Conservation (phyloP, 1,284 basidiomycete species). For the Cystobasidium slooffiae region DNA sequence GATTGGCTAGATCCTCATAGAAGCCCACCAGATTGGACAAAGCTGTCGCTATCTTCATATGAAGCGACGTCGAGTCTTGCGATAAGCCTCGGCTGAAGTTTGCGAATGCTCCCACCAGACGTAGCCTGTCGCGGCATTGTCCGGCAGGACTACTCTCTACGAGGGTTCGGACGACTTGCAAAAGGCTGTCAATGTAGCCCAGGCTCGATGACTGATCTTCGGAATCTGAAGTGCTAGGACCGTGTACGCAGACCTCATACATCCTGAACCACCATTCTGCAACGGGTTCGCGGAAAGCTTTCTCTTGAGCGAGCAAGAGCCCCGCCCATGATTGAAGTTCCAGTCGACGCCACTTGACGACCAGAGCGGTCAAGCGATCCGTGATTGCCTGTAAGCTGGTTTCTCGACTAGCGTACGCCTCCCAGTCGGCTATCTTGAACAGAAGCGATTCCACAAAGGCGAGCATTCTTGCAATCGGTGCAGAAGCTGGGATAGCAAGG, state of each 20-base stretch:
- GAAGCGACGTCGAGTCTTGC: background rate
- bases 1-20: slow-evolving; percentile 53
- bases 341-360: slow-evolving; percentile 87
- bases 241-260: slow-evolving; percentile 77
- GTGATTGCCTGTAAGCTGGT: slow-evolving; percentile 77
- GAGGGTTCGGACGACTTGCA: background rate
- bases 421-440: slow-evolving; percentile 92
- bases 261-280: slow-evolving; percentile 90
- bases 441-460: slow-evolving; percentile 85
- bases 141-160: slow-evolving; percentile 1
- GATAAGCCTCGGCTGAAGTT: background rate
- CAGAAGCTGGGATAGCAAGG: slow-evolving; percentile 68
- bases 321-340: slow-evolving; percentile 87
- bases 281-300: slow-evolving; percentile 66
- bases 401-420: slow-evolving; percentile 85
- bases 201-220: background rate
- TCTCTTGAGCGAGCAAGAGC: slow-evolving; percentile 74
- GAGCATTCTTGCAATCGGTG: slow-evolving; percentile 81
- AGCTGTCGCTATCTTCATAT: background rate
- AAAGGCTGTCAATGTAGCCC: background rate
- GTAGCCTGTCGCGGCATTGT: background rate
- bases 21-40: background rate
- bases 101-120: background rate
- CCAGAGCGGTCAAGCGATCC: slow-evolving; percentile 69
- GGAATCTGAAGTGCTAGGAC: slow-evolving; percentile 56